Evolutionary conservation across 2,329 filamentous ascomycete genomes (phyloP), one percentile per base, ranked within the genome.

Genomic region (Xylaria sp.): DNA sequence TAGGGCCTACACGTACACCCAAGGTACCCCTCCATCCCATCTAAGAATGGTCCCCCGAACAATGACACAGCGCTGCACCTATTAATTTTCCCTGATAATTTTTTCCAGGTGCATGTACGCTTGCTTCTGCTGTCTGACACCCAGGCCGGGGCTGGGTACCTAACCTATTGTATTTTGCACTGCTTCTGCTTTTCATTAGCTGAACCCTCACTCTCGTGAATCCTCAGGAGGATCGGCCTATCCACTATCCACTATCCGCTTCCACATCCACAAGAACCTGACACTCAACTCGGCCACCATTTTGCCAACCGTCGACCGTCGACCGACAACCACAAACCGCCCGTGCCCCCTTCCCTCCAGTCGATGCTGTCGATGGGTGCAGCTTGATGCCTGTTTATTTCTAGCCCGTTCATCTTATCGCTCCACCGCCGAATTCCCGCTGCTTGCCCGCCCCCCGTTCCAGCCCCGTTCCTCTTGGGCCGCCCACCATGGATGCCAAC

Each of bases 401-500:
- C 9, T 63, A 56, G 56, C 44, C 49, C 61, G 54, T 71, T 57
- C 38, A 44, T 53, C 20, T 13, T n/a, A 65, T 68, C 65, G 28
- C 59, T 65, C 59, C 63, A 53, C 56, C 17, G 58, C 53, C 64
- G 20, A 42, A 36, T 31, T 54, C 59, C 33, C 33, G 33, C 44
- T 54, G 38, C 58, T 44, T 33, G 33, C 33, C 9, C 7, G 2
- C 33, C 9, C 56, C 40, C 48, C 65, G 13, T 26, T 31, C 42
- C 59, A 56, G 53, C 40, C 57, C 49, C 44, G 4, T 56, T 49
- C 57, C 57, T 26, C 36, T 48, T 63, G 62, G 63, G 51, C 63
- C 54, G 49, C 64, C 70, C 65, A 83, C 78, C 80, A 94, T 94
- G 92, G 92, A 94, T 86, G 88, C 88, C 81, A 85, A 88, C 80